phyloP scores from a whole-genome alignment of 2,329 filamentous ascomycete species.

The Zarea fungicola region DNA sequence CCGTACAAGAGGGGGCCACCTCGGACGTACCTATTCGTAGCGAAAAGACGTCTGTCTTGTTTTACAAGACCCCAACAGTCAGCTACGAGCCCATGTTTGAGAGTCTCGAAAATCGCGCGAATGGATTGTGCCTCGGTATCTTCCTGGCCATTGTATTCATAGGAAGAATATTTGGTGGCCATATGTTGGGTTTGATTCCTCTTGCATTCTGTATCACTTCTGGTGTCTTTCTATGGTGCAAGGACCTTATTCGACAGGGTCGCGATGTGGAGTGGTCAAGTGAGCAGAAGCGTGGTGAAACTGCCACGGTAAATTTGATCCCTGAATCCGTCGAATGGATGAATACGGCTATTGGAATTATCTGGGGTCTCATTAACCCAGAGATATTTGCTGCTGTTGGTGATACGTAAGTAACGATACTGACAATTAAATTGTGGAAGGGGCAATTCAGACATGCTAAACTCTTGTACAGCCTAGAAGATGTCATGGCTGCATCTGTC shows the following conservation, averaged over 20 bases:
- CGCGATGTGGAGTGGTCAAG: constrained; percentile 82
- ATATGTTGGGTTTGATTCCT: constrained; percentile 70
- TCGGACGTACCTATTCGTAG: constrained; percentile 93
- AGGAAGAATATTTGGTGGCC: constrained; percentile 74
- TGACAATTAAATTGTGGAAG: not conserved
- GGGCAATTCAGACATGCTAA: constrained; percentile 14
- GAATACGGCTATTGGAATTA: constrained; percentile 77
- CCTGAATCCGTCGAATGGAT: constrained; percentile 95
- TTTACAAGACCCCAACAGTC: constrained; percentile 87
- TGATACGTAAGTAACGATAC: constrained; percentile 55
- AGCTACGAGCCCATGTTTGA: constrained; percentile 87
- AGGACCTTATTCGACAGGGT: constrained; percentile 77
- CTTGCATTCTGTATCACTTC: constrained; percentile 66
- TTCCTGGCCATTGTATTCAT: constrained; percentile 69
- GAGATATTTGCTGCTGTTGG: constrained; percentile 90
- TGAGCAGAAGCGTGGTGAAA: constrained; percentile 79
- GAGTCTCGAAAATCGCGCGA: constrained; percentile 68
- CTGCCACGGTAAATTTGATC: constrained; percentile 80
- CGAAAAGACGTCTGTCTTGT: constrained; percentile 93
- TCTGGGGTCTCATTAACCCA: constrained; percentile 90
- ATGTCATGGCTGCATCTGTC: constrained; percentile 95
- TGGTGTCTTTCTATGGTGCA: constrained; percentile 83
- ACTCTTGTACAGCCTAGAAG: constrained; percentile 38
- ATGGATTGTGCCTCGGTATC: constrained; percentile 63
- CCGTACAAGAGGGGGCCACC: constrained; percentile 73